Evolutionary conservation across 2,329 filamentous ascomycete genomes (phyloP), one percentile per base, ranked within the genome.

Genomic region (Capronia epimyces): DNA sequence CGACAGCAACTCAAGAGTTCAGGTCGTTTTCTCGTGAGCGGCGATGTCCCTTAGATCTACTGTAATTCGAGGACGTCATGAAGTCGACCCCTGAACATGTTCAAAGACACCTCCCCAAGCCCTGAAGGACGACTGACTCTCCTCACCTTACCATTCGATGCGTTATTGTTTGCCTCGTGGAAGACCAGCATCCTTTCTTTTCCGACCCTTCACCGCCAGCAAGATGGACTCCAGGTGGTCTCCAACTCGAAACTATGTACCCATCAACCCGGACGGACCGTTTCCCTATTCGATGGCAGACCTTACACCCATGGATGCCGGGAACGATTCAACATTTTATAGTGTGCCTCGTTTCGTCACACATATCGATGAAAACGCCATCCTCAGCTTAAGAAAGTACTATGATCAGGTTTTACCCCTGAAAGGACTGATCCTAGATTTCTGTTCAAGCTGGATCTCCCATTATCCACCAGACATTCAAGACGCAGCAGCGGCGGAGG

Each of bases 351-450:
- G 75, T 13, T 75, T 77, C 54, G 75, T 78, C 1, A 75, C 75
- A 9, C 76, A 79, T 51, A 78, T 79, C 57, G 76, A 78, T 56
- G 72, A 76, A 36, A 65, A 68, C 3, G 74, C 75, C 0, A 75
- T 78, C 44, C 60, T 62, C 3, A 63, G 67, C 0, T 60, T 79
- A 1, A 64, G 67, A 20, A 53, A 61, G 2, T 79, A 79, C 63
- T 79, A 78, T 60, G 62, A 63, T n/a, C 55, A 57, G 0, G 65
- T 65, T 1, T 63, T 79, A 3, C 74, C 75, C 0, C 53, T 53
- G 3, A 63, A 60, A 40, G 71, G 74, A 1, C 62, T 60, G 1
- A 69, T 78, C 0, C 55, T 79, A 9, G 76, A 79, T 52, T 67
- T 78, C 52, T 79, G 76, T 58, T 71, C 67, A 1, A 73, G 70